These are phyloP conservation scores for Detonula confervacea DNA, from an alignment of 352 stramenopile species.

Conservation along the genomic window DNA sequence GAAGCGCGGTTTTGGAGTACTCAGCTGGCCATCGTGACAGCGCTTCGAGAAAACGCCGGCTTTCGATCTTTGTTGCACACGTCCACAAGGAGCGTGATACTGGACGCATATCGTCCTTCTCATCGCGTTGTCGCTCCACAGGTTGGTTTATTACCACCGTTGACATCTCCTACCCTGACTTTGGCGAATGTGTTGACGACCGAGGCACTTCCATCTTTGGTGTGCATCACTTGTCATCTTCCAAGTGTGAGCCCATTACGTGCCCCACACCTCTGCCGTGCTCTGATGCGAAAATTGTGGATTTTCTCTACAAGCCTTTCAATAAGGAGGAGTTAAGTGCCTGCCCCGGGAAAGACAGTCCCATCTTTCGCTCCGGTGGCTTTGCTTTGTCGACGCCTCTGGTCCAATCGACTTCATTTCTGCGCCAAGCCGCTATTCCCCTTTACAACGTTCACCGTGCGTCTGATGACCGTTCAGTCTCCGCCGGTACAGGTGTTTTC, in stretches of 20 bases:
- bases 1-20: no score
- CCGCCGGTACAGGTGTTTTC: conserved; percentile 10
- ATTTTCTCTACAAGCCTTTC: conserved; percentile 16
- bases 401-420: not conserved
- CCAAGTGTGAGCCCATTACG: no score
- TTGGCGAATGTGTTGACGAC: no score
- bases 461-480: not conserved
- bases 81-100: no score
- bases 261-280: no score
- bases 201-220: conserved; percentile 4
- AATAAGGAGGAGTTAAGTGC: not conserved
- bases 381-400: not conserved
- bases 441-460: conserved; percentile 23
- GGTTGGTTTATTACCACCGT: conserved; percentile 7
- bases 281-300: no score
- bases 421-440: not conserved
- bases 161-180: conserved; percentile 3
- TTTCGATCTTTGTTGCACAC: no score
- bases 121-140: no score
- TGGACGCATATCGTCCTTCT: no score
- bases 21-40: no score
- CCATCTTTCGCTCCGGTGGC: not conserved
- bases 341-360: not conserved
- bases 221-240: no score
- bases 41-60: no score